These are phyloP conservation scores for Annona squamosa DNA, from an alignment of 164 flowering plant genomes.

Conservation along the genomic window DNA sequence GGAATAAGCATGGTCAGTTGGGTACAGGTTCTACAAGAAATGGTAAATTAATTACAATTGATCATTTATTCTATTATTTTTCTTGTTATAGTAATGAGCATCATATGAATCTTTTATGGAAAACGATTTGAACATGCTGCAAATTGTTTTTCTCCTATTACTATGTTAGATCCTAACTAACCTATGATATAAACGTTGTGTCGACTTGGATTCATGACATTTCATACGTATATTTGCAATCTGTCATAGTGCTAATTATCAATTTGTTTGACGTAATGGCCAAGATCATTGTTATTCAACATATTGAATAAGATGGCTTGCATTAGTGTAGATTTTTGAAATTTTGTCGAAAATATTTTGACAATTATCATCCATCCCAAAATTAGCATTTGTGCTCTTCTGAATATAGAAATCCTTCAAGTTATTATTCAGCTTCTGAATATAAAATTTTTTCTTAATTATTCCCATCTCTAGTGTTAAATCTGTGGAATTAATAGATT, in stretches of 20 bases:
- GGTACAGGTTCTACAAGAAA: constrained; percentile 74
- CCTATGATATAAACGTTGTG: no score
- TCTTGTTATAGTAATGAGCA: neutral
- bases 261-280: neutral
- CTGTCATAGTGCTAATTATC: neutral
- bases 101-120: neutral
- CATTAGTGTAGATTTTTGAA: neutral
- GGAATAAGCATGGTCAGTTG: constrained; percentile 98
- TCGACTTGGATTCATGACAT: no score
- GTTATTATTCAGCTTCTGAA: no score
- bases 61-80: neutral
- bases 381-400: no score
- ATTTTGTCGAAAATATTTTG: neutral
- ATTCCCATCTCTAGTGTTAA: neutral
- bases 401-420: no score
- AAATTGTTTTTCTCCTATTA: no score
- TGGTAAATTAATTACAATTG: constrained; percentile 35
- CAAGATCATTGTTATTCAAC: neutral
- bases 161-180: no score
- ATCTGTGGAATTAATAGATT: neutral
- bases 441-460: neutral
- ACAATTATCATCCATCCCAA: no score
- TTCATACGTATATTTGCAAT: neutral
- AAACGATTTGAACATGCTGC: no score
- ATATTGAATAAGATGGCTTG: neutral